Base-by-base conservation (phyloP, 139 green algal species). In the Tetratostichococcus sp. region DNA sequence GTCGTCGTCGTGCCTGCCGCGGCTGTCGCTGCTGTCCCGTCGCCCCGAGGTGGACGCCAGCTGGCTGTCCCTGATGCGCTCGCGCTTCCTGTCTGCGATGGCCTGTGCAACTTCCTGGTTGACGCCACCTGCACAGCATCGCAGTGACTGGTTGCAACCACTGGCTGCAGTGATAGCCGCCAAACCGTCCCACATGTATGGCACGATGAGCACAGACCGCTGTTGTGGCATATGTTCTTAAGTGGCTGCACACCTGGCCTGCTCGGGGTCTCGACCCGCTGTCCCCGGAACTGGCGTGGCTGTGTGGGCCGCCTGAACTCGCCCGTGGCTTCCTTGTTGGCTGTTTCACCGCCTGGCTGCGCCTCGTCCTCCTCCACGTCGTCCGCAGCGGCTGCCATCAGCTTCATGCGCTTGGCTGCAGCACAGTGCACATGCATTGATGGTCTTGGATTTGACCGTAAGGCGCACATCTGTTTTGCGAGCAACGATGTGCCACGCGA, bases 191-290 rank as follows among this genome's bases (percentile, higher is more conserved):
- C 0, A 59, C 34, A 26, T 43, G 32, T 14, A n/a, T 65, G 21
- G n/a, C n/a, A n/a, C n/a, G n/a, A n/a, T n/a, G n/a, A n/a, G n/a
- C n/a, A n/a, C n/a, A n/a, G n/a, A n/a, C n/a, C n/a, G n/a, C n/a
- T n/a, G n/a, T n/a, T n/a, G n/a, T n/a, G n/a, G n/a, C n/a, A n/a
- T n/a, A n/a, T n/a, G n/a, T n/a, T n/a, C n/a, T n/a, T n/a, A n/a
- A n/a, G n/a, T n/a, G n/a, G n/a, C n/a, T 16, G 62, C 66, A 28
- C 43, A 84, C 89, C 90, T 34, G 91, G 91, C 67, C 94, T 86
- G 1, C 87, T 93, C 17, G 93, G 93, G 5, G 93, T 97, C 1
- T 96, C 92, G 6, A 90, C 57, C 6, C 88, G 84, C 83, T 87
- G 82, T 1, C 84, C 85, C 0, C 93, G 76, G 80, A 91, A 94